Evolutionary conservation across 2,329 filamentous ascomycete genomes (phyloP), one percentile per base, ranked within the genome.

Genomic region (Xylariales sp.): DNA sequence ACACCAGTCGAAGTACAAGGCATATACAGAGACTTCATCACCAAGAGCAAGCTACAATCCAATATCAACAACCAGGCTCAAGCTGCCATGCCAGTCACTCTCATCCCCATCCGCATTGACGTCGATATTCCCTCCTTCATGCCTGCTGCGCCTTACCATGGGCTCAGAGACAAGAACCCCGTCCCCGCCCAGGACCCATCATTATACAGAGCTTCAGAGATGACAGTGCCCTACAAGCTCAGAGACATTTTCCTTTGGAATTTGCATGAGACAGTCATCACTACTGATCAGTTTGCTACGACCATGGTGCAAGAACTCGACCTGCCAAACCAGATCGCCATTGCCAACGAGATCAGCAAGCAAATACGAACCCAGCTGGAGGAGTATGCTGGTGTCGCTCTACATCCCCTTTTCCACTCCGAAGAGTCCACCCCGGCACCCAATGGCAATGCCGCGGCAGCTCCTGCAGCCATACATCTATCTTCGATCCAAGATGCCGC

Each of bases 171-270:
- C 43, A 71, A 66, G 22, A 76, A 83, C 51, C 86, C 95, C 57
- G 80, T 85, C 45, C 80, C 78, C 4, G 70, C 87, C 38, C 83
- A 47, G 12, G 57, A 60, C 36, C 53, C 55, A n/a, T 31, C 88
- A 11, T 82, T 89, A 42, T 96, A 94, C 66, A 83, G 84, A 55
- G 74, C 77, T 42, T 85, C 85, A 42, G 91, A 96, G 47, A 66
- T 79, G 46, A 89, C 89, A 11, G 82, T 89, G 1, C 85, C 88
- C 3, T 96, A 89, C 64, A 81, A 93, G 48, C 73, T 98, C 43
- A 89, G 94, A 55, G 93, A 98, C 55, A 85, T 87, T n/a, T 97
- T 98, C 55, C 68, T 96, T 39, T 98, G 93, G 93, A 98, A 98
- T 56, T 74, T 98, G 11, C 91, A 97, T 64, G 93, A 98, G 68